Conservation (phyloP, 2,329 filamentous ascomycete species). For the Aspergillus aculeatinus region DNA sequence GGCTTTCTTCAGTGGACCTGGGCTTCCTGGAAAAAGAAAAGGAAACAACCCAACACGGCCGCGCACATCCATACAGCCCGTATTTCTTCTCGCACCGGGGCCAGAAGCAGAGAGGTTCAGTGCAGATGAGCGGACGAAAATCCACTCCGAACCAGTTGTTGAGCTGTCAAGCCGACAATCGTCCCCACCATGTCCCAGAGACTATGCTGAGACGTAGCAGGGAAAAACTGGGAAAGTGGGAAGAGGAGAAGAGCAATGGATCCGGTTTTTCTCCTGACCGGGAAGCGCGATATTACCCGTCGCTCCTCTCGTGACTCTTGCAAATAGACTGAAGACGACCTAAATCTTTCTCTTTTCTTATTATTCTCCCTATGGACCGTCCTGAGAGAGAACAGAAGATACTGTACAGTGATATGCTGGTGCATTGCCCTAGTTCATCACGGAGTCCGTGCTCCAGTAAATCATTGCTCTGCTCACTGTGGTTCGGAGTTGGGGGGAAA, state of each 20-base stretch:
- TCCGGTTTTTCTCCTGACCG: background rate
- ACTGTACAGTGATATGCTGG: background rate
- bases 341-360: background rate
- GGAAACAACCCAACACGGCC: background rate
- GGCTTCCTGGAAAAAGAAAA: background rate
- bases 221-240: background rate
- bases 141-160: background rate
- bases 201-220: background rate
- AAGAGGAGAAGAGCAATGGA: background rate
- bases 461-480: background rate
- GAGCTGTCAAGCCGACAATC: background rate
- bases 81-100: background rate
- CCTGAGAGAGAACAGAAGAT: background rate
- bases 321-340: background rate
- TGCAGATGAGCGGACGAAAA: background rate
- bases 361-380: background rate
- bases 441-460: background rate
- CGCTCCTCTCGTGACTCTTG: background rate
- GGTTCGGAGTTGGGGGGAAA: background rate
- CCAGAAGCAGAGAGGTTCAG: background rate
- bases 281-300: background rate
- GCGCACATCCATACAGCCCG: background rate
- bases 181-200: background rate
- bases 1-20: background rate
- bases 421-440: background rate